phyloP scores from a whole-genome alignment of 305 asterid genomes.

The Withania somnifera region DNA sequence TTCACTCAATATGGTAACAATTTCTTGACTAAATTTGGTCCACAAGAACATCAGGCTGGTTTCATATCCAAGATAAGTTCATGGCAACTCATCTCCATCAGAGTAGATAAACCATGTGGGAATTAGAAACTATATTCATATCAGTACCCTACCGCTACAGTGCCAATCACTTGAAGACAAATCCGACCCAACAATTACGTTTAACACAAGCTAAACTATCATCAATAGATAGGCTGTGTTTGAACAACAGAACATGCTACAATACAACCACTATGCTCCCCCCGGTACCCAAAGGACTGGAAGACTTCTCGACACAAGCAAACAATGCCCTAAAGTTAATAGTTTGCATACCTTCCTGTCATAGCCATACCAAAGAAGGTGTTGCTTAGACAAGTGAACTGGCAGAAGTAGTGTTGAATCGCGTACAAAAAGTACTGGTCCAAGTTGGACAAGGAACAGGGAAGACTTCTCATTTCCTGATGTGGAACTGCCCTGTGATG shows the following conservation, averaged over 20 bases:
- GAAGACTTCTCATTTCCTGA: constrained; percentile 72
- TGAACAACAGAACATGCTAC: neutral
- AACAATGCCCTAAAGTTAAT: neutral
- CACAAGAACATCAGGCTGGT: neutral
- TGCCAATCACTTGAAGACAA: neutral
- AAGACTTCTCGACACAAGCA: neutral
- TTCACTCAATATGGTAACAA: neutral
- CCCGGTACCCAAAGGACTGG: neutral
- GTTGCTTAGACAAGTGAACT: constrained; percentile 86
- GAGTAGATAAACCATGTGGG: neutral
- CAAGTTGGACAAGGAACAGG: constrained; percentile 88
- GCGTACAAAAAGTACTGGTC: constrained; percentile 90
- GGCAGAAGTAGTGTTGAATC: constrained; percentile 97
- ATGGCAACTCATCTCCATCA: neutral
- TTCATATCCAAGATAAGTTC: neutral
- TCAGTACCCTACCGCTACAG: neutral
- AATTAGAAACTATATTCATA: neutral
- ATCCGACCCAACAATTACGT: neutral
- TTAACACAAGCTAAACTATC: neutral
- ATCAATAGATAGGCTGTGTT: neutral
- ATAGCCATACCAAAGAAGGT: constrained; percentile 96
- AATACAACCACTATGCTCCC: neutral
- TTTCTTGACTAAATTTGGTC: neutral
- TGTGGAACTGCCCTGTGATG: constrained; percentile 77
- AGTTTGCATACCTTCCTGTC: constrained; percentile 72